Percentiles rank a stretch among this genome's conserved stretches.
phyloP scores from a whole-genome alignment of 2,329 filamentous ascomycete genomes.

The Aureobasidium namibiae region DNA sequence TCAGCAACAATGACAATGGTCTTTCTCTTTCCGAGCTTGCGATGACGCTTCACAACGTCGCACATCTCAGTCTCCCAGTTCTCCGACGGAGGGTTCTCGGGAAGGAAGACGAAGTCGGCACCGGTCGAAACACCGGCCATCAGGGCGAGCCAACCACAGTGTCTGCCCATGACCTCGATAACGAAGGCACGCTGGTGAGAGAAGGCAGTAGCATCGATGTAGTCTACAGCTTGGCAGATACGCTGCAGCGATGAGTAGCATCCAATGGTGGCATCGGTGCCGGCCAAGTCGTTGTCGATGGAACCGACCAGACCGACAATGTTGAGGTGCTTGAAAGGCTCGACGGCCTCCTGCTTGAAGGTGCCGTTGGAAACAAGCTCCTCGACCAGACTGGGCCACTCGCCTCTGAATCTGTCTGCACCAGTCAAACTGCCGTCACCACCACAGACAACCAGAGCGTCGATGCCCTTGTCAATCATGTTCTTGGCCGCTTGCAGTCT shows the following conservation, averaged over 20 bases:
- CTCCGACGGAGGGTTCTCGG: conserved; percentile 78
- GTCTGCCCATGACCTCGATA: conserved; percentile 95
- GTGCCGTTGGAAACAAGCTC: conserved; percentile 73
- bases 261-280: conserved; percentile 94
- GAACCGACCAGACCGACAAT: conserved; percentile 94
- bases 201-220: conserved; percentile 88
- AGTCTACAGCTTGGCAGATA: conserved; percentile 93
- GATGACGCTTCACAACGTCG: conserved; percentile 68
- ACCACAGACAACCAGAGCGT: conserved; percentile 92
- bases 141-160: conserved; percentile 94
- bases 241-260: conserved; percentile 88
- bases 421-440: conserved; percentile 95
- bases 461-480: conserved; percentile 85
- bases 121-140: conserved; percentile 94
- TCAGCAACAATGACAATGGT: conserved; percentile 98
- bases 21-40: conserved; percentile 83
- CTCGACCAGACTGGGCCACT: conserved; percentile 81
- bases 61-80: conserved; percentile 91
- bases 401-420: conserved; percentile 82
- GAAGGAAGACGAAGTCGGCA: conserved; percentile 94
- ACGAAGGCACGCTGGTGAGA: conserved; percentile 96
- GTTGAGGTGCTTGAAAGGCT: conserved; percentile 78
- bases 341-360: conserved; percentile 61
- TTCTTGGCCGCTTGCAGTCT: conserved; percentile 85
- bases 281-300: conserved; percentile 94